Base-by-base conservation (phyloP, 257 asterid species). In the Ilex aquifolium region DNA sequence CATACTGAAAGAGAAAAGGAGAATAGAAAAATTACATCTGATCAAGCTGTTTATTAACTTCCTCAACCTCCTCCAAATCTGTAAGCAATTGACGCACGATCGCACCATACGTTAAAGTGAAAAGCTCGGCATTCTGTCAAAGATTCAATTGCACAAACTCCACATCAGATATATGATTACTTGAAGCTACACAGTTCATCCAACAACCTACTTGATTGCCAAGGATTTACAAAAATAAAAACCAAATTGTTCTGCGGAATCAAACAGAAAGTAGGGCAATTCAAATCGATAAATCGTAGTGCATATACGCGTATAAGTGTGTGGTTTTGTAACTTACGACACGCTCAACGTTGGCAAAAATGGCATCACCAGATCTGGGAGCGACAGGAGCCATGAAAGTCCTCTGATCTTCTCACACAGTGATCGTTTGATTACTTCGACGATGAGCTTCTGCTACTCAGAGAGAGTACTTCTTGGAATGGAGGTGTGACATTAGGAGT, bases 11-110 rank as follows among this genome's bases (percentile, higher is more conserved):
- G 54, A 3, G 0, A 14, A 4, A 27, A 54, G 29, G 44, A 57
- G 21, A 8, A 16, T 40, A 2, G 13, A 32, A 64, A 27, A 49
- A 54, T 74, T 76, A 92, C 97, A 89, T 89, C 74, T 85, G 99
- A 75, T 92, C 96, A 56, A 89, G 97, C 83, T 92, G 97, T 53
- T 89, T 92, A 74, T 88, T 88, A 77, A 86, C 98, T 79, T 91
- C 98, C 63, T 85, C 97, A 55, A 92, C 99, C 80, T 92, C 97
- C 78, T 92, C 97, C 81, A 89, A 86, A 89, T 92, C 97, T 62
- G 97, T 89, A 16, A 89, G 65, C 77, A 92, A 77, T 82, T 92
- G 99, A 70, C 99, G 90, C 63, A 92, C 97, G 61, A 87, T 87
- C 39, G 97, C 97, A 56, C 97, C 97, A 50, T 89, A 92, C 13